Conservation (phyloP, 768 basidiomycete species). For the Rhodotorula sphaerocarpa region DNA sequence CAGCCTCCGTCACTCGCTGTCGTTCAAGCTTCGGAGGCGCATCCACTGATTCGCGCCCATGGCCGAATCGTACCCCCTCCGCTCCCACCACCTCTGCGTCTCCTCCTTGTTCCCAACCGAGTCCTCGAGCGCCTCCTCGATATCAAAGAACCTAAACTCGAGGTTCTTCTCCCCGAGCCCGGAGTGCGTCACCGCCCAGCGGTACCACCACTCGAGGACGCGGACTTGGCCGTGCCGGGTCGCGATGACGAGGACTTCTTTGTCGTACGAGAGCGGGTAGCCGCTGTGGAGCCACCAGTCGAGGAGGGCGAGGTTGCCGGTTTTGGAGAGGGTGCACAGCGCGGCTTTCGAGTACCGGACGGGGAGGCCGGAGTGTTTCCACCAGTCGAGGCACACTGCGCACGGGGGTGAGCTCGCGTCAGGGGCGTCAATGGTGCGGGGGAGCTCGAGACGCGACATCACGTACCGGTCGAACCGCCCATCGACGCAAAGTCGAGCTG, state of each 20-base stretch:
- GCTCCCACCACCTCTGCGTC: slow-evolving; percentile 71
- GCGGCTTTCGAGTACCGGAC: slow-evolving; percentile 63
- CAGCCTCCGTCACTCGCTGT: not conserved
- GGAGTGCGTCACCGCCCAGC: slow-evolving; percentile 49
- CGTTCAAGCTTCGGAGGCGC: slow-evolving; percentile 19
- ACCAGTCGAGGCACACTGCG: slow-evolving; percentile 66
- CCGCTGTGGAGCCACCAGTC: slow-evolving; percentile 66
- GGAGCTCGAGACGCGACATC: not conserved
- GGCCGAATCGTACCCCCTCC: slow-evolving; percentile 71
- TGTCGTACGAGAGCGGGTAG: slow-evolving; percentile 68
- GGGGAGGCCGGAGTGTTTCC: slow-evolving; percentile 68
- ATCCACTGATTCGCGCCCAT: slow-evolving; percentile 71
- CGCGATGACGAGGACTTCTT: slow-evolving; percentile 67
- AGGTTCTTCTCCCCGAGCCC: slow-evolving; percentile 59
- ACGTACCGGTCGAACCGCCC: slow-evolving; percentile 58
- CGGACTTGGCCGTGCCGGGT: slow-evolving; percentile 72
- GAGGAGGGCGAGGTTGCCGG: slow-evolving; percentile 68
- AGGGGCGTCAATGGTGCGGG: not conserved
- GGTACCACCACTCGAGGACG: slow-evolving; percentile 73
- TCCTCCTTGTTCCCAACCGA: slow-evolving; percentile 53
- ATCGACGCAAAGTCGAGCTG: slow-evolving; percentile 72
- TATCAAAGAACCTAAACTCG: slow-evolving; percentile 81
- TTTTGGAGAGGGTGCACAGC: slow-evolving; percentile 67
- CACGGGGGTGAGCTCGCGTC: too few species aligned
- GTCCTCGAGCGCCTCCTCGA: slow-evolving; percentile 84